These are phyloP conservation scores for Russula vinacea DNA, from an alignment of 768 basidiomycete species.

Conservation along the genomic window DNA sequence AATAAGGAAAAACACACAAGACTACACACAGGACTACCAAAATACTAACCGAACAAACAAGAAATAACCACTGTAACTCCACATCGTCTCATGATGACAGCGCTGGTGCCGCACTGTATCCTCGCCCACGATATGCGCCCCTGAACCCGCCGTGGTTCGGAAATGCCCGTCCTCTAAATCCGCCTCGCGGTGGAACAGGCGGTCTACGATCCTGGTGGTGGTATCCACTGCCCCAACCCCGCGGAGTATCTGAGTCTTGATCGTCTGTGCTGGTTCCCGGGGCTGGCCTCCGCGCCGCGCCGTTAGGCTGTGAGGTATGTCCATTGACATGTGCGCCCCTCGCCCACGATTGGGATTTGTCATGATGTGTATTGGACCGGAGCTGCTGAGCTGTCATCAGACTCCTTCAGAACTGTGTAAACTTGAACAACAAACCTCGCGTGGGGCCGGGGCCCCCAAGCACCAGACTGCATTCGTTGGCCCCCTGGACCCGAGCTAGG, in stretches of 20 bases:
- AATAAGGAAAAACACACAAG: background rate
- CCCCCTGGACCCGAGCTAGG: constrained; percentile 53
- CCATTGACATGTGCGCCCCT: constrained; percentile 33
- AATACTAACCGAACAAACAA: background rate
- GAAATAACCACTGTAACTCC: background rate
- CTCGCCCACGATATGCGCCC: constrained; percentile 34
- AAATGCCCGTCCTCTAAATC: constrained; percentile 37
- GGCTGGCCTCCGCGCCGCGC: constrained; percentile 6
- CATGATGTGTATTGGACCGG: constrained; percentile 63
- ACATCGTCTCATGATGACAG: constrained; percentile 15
- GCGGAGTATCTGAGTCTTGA: constrained; percentile 28
- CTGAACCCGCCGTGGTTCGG: constrained; percentile 30
- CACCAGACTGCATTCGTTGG: constrained; percentile 57
- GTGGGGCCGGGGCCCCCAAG: constrained; percentile 51
- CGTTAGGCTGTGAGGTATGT: constrained; percentile 30
- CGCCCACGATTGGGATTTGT: constrained; percentile 65
- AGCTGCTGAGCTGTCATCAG: constrained; percentile 32
- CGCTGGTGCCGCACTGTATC: constrained; percentile 7
- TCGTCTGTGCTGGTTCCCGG: constrained; percentile 17
- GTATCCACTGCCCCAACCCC: constrained; percentile 4
- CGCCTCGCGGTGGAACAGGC: constrained; percentile 31
- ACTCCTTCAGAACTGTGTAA: background rate
- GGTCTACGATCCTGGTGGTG: constrained; percentile 23
- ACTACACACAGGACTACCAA: background rate
- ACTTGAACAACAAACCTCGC: constrained; percentile 36